phyloP scores from a whole-genome alignment of 129 eudicot genomes.

The Artemisia annua region DNA sequence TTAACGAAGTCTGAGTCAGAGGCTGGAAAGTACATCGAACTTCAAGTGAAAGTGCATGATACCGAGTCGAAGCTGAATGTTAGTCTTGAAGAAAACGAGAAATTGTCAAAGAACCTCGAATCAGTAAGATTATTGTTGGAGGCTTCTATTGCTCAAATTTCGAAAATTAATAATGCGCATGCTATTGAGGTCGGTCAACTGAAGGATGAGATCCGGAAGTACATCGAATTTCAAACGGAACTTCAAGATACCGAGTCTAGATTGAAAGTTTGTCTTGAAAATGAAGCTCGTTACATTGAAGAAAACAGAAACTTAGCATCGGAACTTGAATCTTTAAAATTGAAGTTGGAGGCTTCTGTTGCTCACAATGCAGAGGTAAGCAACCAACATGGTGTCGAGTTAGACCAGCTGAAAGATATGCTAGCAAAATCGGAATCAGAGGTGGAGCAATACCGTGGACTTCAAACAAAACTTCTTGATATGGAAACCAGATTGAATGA shows the following conservation, averaged over 20 bases:
- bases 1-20: too few relatives aligned
- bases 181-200: too few relatives aligned
- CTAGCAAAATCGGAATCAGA: slow-evolving; percentile 31
- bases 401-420: slow-evolving; percentile 31
- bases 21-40: too few relatives aligned
- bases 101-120: too few relatives aligned
- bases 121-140: too few relatives aligned
- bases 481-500: slow-evolving; percentile 7
- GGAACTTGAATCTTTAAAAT: slow-evolving; percentile 19
- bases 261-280: slow-evolving; percentile 22
- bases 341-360: slow-evolving; percentile 7
- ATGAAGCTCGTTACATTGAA: slow-evolving; percentile 34
- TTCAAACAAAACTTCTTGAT: slow-evolving; percentile 41
- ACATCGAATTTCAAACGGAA: not conserved
- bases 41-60: too few relatives aligned
- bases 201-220: too few relatives aligned
- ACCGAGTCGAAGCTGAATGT: too few relatives aligned
- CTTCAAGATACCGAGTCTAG: not conserved
- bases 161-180: too few relatives aligned
- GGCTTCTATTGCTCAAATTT: too few relatives aligned
- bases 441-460: slow-evolving; percentile 21
- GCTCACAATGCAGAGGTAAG: slow-evolving; percentile 21
- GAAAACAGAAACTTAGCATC: slow-evolving; percentile 20
- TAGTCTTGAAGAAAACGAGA: too few relatives aligned
- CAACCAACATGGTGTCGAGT: slow-evolving; percentile 8